Conservation (phyloP, 805 yeast species). For the Myxozyma mucilagina region DNA sequence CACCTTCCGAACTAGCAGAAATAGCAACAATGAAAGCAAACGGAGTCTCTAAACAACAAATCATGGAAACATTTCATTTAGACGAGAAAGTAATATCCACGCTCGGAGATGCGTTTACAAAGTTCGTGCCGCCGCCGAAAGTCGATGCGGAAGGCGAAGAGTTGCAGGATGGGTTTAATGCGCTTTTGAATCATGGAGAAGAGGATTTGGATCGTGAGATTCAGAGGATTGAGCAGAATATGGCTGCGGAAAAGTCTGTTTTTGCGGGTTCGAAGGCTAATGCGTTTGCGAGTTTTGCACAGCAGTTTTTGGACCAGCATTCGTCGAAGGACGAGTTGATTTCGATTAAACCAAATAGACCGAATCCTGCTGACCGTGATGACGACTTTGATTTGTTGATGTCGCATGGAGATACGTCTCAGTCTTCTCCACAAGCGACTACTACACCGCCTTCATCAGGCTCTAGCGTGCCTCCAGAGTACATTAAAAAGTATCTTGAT, state of each 20-base stretch:
- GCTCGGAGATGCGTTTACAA: conserved; percentile 17
- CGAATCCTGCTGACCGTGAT: background rate
- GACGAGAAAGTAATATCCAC: conserved; percentile 6
- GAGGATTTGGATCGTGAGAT: background rate
- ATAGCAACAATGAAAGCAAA: background rate
- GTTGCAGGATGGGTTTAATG: conserved; percentile 4
- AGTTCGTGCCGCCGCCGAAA: background rate
- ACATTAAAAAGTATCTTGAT: background rate
- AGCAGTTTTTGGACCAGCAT: background rate
- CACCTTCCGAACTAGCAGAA: conserved; percentile 18
- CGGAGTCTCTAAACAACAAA: background rate
- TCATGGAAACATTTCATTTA: conserved; percentile 5
- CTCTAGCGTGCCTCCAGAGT: background rate
- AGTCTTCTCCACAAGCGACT: background rate
- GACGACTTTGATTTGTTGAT: conserved; percentile 13
- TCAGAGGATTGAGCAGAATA: conserved; percentile 3
- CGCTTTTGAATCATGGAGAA: conserved; percentile 15
- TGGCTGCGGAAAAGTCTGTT: background rate
- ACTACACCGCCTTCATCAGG: background rate
- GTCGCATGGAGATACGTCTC: conserved; percentile 7
- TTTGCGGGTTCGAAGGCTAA: background rate
- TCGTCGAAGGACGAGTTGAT: background rate
- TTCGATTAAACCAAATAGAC: background rate
- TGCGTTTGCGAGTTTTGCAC: background rate
- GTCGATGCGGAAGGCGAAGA: background rate